Evolutionary conservation across 176 grass and related monocot genomes (phyloP).

Genomic region (Poa annua): DNA sequence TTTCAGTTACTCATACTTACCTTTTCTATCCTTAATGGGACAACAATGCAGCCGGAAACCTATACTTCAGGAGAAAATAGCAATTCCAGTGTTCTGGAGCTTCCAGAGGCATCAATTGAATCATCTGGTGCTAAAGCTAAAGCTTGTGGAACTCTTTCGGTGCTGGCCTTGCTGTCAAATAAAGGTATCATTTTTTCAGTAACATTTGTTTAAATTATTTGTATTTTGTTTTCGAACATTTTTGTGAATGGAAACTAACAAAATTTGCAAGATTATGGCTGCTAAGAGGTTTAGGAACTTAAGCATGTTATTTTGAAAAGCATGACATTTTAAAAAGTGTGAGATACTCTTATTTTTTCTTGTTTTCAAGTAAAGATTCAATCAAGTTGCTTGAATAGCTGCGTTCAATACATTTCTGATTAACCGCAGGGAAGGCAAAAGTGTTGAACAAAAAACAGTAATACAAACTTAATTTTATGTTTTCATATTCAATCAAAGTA

Average conservation of each 20-base stretch:
- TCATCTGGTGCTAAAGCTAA: constrained; percentile 96
- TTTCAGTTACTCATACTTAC: constrained; percentile 37
- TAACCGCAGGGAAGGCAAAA: constrained; percentile 3
- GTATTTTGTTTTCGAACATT: neutral
- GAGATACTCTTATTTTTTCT: constrained; percentile 2
- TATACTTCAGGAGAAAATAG: neutral
- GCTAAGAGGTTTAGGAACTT: constrained; percentile 3
- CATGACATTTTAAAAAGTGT: neutral
- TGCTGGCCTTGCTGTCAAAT: constrained; percentile 61
- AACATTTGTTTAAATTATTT: neutral
- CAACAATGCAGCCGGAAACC: constrained; percentile 48
- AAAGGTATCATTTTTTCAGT: constrained; percentile 57
- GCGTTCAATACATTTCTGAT: neutral
- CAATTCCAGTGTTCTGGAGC: constrained; percentile 52
- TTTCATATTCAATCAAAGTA: constrained; percentile 20
- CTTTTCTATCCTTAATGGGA: constrained; percentile 28
- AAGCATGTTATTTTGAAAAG: neutral
- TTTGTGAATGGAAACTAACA: constrained; percentile 8
- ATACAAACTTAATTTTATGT: neutral
- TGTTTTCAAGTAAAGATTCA: constrained; percentile 26
- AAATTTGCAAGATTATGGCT: constrained; percentile 2
- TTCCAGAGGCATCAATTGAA: constrained; percentile 79
- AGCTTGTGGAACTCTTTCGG: constrained; percentile 75
- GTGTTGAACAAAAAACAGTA: neutral
- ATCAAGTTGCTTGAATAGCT: neutral